These are phyloP conservation scores for Ceratobasidium sp. DNA, from an alignment of 1,284 basidiomycete species.

Conservation along the genomic window DNA sequence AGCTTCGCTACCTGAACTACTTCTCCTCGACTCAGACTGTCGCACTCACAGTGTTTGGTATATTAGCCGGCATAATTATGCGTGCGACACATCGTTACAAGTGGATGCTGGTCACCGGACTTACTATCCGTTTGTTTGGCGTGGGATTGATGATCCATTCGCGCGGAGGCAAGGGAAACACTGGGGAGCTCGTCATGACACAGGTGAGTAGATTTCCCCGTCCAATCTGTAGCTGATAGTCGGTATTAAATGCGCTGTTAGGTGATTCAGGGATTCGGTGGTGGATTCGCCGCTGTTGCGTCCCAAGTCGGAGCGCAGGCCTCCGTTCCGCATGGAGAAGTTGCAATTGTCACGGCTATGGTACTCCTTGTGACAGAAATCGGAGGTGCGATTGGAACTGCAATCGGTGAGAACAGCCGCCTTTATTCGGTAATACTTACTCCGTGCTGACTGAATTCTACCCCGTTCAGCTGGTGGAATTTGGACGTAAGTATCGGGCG, in stretches of 20 bases:
- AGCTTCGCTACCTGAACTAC: slow-evolving; percentile 54
- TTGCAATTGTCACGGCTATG: slow-evolving; percentile 86
- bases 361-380: slow-evolving; percentile 68
- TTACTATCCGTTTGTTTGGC: slow-evolving; percentile 77
- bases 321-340: slow-evolving; percentile 79
- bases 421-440: no score
- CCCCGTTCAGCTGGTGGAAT: slow-evolving; percentile 32
- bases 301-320: slow-evolving; percentile 85
- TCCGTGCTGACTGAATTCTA: no score
- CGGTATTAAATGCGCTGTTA: slow-evolving; percentile 55
- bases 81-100: slow-evolving; percentile 70
- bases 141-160: slow-evolving; percentile 81
- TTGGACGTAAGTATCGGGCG: slow-evolving; percentile 45
- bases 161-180: slow-evolving; percentile 69
- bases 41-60: slow-evolving; percentile 75
- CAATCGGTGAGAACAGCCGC: no score
- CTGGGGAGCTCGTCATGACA: slow-evolving; percentile 74
- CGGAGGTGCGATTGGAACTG: no score
- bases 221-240: not conserved
- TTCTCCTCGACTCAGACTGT: slow-evolving; percentile 62
- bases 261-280: slow-evolving; percentile 82
- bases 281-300: slow-evolving; percentile 79
- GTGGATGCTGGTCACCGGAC: slow-evolving; percentile 73
- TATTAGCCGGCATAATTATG: slow-evolving; percentile 72
- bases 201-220: slow-evolving; percentile 55